Evolutionary conservation across 2,329 filamentous ascomycete genomes (phyloP).

Genomic region (Incumbomyces lentus): DNA sequence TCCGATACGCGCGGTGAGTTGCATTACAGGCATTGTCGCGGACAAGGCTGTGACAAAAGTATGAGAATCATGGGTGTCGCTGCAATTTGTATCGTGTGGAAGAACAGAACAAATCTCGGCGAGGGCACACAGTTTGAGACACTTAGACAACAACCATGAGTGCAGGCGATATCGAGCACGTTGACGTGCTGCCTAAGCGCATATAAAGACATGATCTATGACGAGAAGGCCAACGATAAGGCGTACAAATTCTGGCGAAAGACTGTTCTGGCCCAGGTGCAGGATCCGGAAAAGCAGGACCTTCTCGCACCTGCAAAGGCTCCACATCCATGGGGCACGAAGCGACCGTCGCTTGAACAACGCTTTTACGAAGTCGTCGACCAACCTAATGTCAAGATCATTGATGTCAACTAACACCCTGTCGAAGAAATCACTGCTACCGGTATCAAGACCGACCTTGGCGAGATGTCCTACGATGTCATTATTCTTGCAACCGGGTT

Average conservation of each 20-base stretch:
- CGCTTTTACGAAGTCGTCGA: slow-evolving; percentile 43
- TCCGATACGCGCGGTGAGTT: too few species aligned
- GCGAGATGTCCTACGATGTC: slow-evolving; percentile 30
- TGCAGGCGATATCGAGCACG: slow-evolving; percentile 10
- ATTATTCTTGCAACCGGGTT: slow-evolving; percentile 37
- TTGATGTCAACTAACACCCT: slow-evolving; percentile 35
- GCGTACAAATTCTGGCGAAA: slow-evolving; percentile 47
- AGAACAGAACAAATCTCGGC: too few species aligned
- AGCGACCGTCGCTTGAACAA: slow-evolving; percentile 40
- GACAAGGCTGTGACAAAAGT: too few species aligned
- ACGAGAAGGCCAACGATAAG: slow-evolving; percentile 41
- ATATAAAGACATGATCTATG: slow-evolving; percentile 44
- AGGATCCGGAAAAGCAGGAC: slow-evolving; percentile 39
- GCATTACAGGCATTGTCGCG: too few species aligned
- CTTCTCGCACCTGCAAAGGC: slow-evolving; percentile 43
- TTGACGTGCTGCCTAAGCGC: slow-evolving; percentile 31
- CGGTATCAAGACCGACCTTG: slow-evolving; percentile 33
- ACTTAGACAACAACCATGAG: slow-evolving; percentile 13
- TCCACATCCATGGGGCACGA: slow-evolving; percentile 47
- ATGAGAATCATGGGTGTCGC: too few species aligned
- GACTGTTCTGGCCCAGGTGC: slow-evolving; percentile 42
- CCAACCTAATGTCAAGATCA: slow-evolving; percentile 35
- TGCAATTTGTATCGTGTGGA: too few species aligned
- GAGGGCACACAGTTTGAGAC: too few species aligned
- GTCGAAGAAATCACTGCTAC: slow-evolving; percentile 32